Conservation (phyloP, 495 filamentous ascomycete genomes). For the Penicillium manginii region DNA sequence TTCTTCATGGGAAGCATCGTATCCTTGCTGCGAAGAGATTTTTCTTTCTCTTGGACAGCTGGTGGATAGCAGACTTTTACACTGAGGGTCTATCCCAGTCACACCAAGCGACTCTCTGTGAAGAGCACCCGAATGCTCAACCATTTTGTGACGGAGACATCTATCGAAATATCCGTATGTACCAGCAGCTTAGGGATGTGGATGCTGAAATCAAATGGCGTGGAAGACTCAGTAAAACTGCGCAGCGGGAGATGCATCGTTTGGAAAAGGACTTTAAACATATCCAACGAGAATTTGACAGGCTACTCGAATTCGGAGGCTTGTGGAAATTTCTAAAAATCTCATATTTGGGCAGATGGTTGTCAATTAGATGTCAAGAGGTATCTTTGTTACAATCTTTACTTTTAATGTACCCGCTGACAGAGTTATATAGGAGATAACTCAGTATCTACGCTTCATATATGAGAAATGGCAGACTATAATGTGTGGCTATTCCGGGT, state of each 20-base stretch:
- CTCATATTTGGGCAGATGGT: background rate
- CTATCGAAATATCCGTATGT: conserved; percentile 11
- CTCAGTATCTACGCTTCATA: background rate
- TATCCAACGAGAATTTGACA: background rate
- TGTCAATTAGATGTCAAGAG: background rate
- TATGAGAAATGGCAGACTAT: background rate
- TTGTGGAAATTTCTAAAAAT: background rate
- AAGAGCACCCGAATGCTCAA: conserved; percentile 14
- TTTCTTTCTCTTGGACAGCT: conserved; percentile 1
- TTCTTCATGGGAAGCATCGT: background rate
- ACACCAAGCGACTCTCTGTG: background rate
- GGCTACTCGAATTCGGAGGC: background rate
- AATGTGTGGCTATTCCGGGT: background rate
- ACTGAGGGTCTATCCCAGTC: background rate
- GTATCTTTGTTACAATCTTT: too few species aligned
- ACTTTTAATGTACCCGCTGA: background rate
- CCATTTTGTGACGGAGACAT: conserved; percentile 19
- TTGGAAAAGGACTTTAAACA: conserved; percentile 6
- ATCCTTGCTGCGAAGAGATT: conserved; percentile 7
- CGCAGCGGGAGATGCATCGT: conserved; percentile 1
- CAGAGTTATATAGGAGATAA: background rate
- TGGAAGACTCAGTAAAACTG: conserved; percentile 12
- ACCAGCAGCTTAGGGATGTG: conserved; percentile 14
- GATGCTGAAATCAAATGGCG: conserved; percentile 13
- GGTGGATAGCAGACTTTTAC: conserved; percentile 11